Conservation (phyloP, 371 early-diverging fungal genomes). For the Phascolomyces articulosus region DNA sequence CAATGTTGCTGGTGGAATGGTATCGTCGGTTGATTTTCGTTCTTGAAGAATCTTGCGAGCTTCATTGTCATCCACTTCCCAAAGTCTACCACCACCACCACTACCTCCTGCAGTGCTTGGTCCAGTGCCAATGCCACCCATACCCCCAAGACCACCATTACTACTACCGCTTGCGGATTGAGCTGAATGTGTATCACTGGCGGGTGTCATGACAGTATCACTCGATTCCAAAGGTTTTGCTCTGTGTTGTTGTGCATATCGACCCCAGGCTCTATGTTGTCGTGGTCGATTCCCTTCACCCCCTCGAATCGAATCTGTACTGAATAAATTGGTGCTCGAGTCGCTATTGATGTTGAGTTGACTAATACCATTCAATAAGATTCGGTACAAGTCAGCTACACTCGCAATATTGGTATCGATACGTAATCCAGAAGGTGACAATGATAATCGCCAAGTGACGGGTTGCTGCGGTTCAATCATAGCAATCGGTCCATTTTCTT, state of each 20-base stretch:
- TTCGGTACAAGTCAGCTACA: conserved; percentile 52
- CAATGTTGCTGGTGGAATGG: conserved; percentile 36
- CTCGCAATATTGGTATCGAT: conserved; percentile 58
- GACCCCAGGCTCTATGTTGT: conserved; percentile 13
- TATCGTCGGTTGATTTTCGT: conserved; percentile 6
- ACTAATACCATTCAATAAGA: conserved; percentile 51
- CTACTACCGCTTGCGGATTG: not conserved
- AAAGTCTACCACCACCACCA: conserved; percentile 33
- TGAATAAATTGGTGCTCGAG: conserved; percentile 40
- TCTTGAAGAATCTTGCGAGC: conserved; percentile 34
- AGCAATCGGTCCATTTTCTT: not conserved
- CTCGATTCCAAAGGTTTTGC: conserved; percentile 13
- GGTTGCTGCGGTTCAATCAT: conserved; percentile 27
- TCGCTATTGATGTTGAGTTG: conserved; percentile 53
- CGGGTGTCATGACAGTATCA: not conserved
- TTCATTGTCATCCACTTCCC: conserved; percentile 56
- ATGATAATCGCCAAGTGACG: conserved; percentile 51
- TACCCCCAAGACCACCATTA: not conserved
- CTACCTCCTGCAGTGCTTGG: not conserved
- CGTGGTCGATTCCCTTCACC: conserved; percentile 15
- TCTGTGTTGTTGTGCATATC: conserved; percentile 11
- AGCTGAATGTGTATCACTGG: not conserved
- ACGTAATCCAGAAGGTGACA: conserved; percentile 51
- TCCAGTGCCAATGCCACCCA: not conserved
- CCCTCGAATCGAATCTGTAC: conserved; percentile 32